Conservation (phyloP, 306 rosid species). For the Crotalaria pallida region DNA sequence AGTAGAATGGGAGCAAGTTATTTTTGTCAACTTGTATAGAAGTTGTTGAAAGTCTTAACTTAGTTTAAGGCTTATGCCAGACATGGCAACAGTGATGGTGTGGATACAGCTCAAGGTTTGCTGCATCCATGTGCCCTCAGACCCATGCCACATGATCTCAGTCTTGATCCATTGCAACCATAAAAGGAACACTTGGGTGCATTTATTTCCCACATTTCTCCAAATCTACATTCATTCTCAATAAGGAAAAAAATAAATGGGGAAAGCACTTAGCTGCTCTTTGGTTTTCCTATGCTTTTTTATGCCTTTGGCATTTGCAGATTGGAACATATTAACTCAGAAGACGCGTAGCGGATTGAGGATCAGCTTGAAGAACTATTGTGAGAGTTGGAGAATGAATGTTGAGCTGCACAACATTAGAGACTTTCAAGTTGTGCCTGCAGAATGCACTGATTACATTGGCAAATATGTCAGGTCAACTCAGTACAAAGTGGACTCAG, state of each 20-base stretch:
- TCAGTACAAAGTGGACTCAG: constrained; percentile 26
- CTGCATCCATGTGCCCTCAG: neutral
- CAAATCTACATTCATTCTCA: neutral
- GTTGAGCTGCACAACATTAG: constrained; percentile 26
- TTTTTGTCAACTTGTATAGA: constrained; percentile 7
- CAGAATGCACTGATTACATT: constrained; percentile 24
- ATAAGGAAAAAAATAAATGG: constrained; percentile 32
- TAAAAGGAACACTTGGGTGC: neutral
- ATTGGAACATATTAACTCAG: constrained; percentile 29
- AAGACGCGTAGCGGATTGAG: constrained; percentile 17
- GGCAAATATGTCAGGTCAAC: constrained; percentile 13
- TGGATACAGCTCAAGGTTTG: neutral
- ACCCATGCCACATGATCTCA: constrained; percentile 25
- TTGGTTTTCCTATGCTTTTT: constrained; percentile 16
- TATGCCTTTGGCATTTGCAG: constrained; percentile 25
- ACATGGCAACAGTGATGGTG: constrained; percentile 14
- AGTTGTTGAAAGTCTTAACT: neutral
- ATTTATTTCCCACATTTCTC: neutral
- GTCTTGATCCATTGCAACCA: constrained; percentile 17
- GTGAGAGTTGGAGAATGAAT: constrained; percentile 59
- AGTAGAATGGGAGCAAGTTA: constrained; percentile 3
- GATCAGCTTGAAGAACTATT: constrained; percentile 51
- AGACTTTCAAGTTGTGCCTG: constrained; percentile 26
- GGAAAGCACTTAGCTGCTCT: neutral
- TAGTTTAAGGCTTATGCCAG: constrained; percentile 22